Conservation (phyloP, 2,329 filamentous ascomycete genomes). For the Talaromyces sp. region DNA sequence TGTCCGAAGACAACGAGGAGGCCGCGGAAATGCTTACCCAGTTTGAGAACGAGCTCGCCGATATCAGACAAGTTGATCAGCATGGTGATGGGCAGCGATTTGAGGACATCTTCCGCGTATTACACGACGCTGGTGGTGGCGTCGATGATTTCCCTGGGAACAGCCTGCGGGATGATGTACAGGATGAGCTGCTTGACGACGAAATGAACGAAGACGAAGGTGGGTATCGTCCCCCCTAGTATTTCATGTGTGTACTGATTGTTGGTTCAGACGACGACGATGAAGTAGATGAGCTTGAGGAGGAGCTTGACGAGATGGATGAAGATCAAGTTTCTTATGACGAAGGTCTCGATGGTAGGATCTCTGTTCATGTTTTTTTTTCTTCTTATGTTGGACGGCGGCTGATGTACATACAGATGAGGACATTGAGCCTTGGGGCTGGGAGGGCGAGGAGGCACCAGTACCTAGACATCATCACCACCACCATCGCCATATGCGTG, state of each 20-base stretch:
- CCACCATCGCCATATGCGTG: slow-evolving; percentile 47
- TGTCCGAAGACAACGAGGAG: slow-evolving; percentile 43
- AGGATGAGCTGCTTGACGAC: slow-evolving; percentile 47
- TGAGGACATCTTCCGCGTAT: slow-evolving; percentile 43
- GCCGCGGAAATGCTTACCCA: slow-evolving; percentile 40
- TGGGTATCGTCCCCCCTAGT: slow-evolving; percentile 21
- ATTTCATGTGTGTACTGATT: slow-evolving; percentile 37
- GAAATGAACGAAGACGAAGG: slow-evolving; percentile 57
- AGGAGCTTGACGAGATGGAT: slow-evolving; percentile 41
- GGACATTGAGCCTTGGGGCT: slow-evolving; percentile 45
- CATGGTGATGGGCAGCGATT: slow-evolving; percentile 39
- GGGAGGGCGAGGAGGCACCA: slow-evolving; percentile 51
- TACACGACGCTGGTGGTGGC: slow-evolving; percentile 38
- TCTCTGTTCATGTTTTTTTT: slow-evolving; percentile 16
- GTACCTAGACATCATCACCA: slow-evolving; percentile 33
- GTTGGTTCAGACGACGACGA: slow-evolving; percentile 54
- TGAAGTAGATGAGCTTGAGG: slow-evolving; percentile 28
- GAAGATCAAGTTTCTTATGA: slow-evolving; percentile 41
- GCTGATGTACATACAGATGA: slow-evolving; percentile 27
- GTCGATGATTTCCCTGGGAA: slow-evolving; percentile 41
- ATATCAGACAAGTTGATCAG: slow-evolving; percentile 37
- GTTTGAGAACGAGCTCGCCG: slow-evolving; percentile 38
- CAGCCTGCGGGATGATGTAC: slow-evolving; percentile 46
- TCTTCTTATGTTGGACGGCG: slow-evolving; percentile 24
- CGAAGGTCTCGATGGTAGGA: slow-evolving; percentile 33